These are phyloP conservation scores for Pichia sp. DNA, from an alignment of 1,139 yeast species.

Conservation along the genomic window DNA sequence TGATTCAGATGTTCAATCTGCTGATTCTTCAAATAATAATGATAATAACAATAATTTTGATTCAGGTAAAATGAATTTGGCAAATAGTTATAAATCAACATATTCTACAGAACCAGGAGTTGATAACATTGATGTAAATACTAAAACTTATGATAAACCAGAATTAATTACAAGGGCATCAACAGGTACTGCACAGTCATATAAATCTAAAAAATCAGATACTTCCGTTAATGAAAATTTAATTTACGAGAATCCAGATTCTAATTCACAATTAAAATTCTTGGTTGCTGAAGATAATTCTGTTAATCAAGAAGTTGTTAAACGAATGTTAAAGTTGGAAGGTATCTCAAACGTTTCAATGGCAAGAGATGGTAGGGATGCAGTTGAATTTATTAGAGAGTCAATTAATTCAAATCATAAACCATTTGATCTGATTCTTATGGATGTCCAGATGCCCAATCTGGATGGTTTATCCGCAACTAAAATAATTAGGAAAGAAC, in stretches of 20 bases:
- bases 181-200: constrained; percentile 52
- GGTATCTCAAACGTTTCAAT: constrained; percentile 65
- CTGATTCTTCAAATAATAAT: not conserved
- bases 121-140: not conserved
- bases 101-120: not conserved
- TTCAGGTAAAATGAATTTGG: constrained; percentile 7
- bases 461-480: constrained; percentile 85
- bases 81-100: constrained; percentile 8
- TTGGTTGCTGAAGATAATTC: constrained; percentile 92
- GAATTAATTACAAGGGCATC: constrained; percentile 43
- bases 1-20: constrained; percentile 16
- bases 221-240: constrained; percentile 13
- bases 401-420: constrained; percentile 24
- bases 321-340: constrained; percentile 74
- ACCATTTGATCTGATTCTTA: constrained; percentile 67
- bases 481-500: constrained; percentile 47
- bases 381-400: constrained; percentile 56
- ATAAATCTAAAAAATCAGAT: constrained; percentile 15
- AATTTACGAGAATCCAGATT: not conserved
- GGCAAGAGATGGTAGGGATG: constrained; percentile 90
- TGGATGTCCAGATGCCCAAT: constrained; percentile 98
- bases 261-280: constrained; percentile 26
- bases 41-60: not conserved
- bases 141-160: constrained; percentile 36
- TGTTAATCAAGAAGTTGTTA: constrained; percentile 87